Base-by-base conservation (phyloP, 768 basidiomycete genomes). In the Scleroderma citrinum region DNA sequence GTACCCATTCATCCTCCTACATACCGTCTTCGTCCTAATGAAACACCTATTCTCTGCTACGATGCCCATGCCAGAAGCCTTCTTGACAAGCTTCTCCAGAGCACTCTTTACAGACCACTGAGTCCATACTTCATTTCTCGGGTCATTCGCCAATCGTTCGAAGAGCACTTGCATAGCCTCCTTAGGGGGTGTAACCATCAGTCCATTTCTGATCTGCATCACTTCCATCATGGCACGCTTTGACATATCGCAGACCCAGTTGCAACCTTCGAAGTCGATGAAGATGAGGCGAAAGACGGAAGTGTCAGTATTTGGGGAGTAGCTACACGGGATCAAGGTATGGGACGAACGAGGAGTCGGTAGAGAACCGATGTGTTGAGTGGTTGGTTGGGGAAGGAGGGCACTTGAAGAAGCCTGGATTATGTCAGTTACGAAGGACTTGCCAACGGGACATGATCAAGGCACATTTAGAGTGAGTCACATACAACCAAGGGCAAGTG, bases 21-120 rank as follows among this genome's bases (percentile, higher is more conserved):
- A 19, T 14, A 26, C 59, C 23, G 41, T 61, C 31, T 69, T 72
- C 3, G 82, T 77, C 69, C 81, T 86, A 59, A 92, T 77, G 62
- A 82, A 92, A 62, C 91, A 92, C 2, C 91, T 91, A 52, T 93
- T 91, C 71, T 93, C 91, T 0, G 89, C 88, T 76, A 91, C 82
- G 51, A 92, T 80, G 16, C 91, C 91, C 46, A 92, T 69, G 35
- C 74, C 75, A 1, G 87, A 85, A 11, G 82, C 72, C 53, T 70
- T 68, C 49, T 75, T 73, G 11, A 77, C 79, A 24, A 92, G 69
- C 44, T 73, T 72, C 56, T 87, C 85, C 49, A 93, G 62, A 23
- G 80, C 76, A 11, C 77, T 80, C 50, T 73, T 75, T 23, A 84
- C 44, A 92, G 61, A 7, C 89, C 89, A 59, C 88, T 90, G 52